Percentiles rank a stretch among this genome's conserved stretches.
Conservation (phyloP, 2,329 filamentous ascomycete genomes). For the Aspergillus hortae region DNA sequence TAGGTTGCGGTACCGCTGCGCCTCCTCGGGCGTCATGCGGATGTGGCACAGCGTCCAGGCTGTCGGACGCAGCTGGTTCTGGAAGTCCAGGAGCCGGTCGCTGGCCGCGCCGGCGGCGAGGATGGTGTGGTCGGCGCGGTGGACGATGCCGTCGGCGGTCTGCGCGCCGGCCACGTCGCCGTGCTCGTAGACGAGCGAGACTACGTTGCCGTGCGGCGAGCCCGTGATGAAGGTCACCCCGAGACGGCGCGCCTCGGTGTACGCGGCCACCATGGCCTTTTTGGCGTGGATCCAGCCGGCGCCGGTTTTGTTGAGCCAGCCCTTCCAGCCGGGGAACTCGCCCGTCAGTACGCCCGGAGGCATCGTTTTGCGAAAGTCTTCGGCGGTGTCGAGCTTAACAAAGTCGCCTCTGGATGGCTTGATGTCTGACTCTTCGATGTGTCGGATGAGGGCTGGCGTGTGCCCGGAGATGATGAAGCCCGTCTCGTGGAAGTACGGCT, state of each 20-base stretch:
- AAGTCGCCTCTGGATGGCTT: constrained; percentile 34
- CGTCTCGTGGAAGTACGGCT: constrained; percentile 44
- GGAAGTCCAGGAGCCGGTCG: constrained; percentile 42
- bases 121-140: constrained; percentile 39
- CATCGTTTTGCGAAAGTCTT: constrained; percentile 43
- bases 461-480: constrained; percentile 44
- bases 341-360: constrained; percentile 49
- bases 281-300: constrained; percentile 53
- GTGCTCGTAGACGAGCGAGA: constrained; percentile 32
- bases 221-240: constrained; percentile 48
- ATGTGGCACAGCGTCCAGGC: constrained; percentile 49
- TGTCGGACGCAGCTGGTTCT: constrained; percentile 43
- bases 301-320: constrained; percentile 39
- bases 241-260: constrained; percentile 41
- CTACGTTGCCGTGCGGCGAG: constrained; percentile 34
- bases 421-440: constrained; percentile 26
- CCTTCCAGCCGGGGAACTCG: constrained; percentile 43
- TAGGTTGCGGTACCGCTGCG: constrained; percentile 37
- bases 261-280: constrained; percentile 44
- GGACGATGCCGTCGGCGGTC: constrained; percentile 35
- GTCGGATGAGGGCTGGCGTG: constrained; percentile 30
- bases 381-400: constrained; percentile 24
- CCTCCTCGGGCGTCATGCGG: constrained; percentile 40
- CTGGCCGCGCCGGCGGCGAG: constrained; percentile 44
- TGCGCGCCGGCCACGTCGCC: constrained; percentile 39